These are phyloP conservation scores for Erythrophleum fordii DNA, from an alignment of 306 rosid species.

Conservation along the genomic window DNA sequence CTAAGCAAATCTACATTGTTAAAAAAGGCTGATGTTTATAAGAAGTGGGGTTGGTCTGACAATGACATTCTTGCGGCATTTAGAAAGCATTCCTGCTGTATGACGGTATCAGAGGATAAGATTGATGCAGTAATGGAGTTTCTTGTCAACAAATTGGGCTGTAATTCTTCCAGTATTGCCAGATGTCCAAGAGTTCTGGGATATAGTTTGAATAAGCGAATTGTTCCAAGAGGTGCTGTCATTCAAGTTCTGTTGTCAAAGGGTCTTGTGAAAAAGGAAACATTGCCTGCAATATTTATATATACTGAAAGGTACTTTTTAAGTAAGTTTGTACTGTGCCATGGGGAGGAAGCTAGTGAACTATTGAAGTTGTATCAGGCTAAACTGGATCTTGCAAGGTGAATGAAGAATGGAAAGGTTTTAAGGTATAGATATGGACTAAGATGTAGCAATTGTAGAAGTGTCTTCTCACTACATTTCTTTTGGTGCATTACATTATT, in stretches of 20 bases:
- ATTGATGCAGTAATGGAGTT: neutral
- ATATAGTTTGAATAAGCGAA: neutral
- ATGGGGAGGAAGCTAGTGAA: too few relatives aligned
- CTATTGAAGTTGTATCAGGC: too few relatives aligned
- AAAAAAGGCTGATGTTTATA: constrained; percentile 16
- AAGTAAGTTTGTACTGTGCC: too few relatives aligned
- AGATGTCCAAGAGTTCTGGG: neutral
- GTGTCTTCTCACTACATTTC: neutral
- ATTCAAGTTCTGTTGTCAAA: neutral
- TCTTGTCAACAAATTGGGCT: neutral
- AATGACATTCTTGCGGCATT: neutral
- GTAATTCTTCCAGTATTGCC: neutral
- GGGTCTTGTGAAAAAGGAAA: neutral
- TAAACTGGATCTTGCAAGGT: too few relatives aligned
- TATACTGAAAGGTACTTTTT: neutral
- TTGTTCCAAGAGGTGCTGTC: neutral
- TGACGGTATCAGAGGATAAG: neutral
- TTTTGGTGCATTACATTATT: neutral
- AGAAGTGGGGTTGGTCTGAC: constrained; percentile 29
- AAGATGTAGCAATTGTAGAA: too few relatives aligned
- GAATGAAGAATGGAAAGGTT: too few relatives aligned
- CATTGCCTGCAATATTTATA: too few relatives aligned
- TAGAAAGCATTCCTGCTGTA: neutral
- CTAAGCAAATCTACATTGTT: neutral
- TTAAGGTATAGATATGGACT: neutral